A percentile compares a stretch with the other conserved stretches of the same genome.
Evolutionary conservation across 2,329 filamentous ascomycete genomes (phyloP).

Genomic region (Davidsoniella neocaledoniae): DNA sequence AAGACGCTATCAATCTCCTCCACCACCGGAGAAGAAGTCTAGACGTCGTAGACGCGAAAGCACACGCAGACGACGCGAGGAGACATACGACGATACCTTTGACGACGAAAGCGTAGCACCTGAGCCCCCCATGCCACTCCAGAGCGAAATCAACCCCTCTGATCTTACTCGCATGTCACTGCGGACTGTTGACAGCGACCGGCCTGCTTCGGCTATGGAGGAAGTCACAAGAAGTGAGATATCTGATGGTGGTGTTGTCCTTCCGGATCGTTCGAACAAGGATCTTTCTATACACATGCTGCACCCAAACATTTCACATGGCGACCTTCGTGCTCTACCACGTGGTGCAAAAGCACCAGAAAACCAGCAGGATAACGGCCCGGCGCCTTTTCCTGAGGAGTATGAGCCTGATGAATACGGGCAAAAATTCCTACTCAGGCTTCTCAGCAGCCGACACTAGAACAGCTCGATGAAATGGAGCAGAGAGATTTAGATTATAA

Average conservation of each 20-base stretch:
- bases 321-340: slow-evolving; percentile 38
- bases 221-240: slow-evolving; percentile 41
- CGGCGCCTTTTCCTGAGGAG: slow-evolving; percentile 25
- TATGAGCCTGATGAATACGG: slow-evolving; percentile 32
- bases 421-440: slow-evolving; percentile 21
- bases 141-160: slow-evolving; percentile 71
- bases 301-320: slow-evolving; percentile 46
- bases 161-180: slow-evolving; percentile 81
- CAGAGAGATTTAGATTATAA: slow-evolving; percentile 9
- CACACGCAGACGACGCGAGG: slow-evolving; percentile 18
- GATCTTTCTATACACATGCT: slow-evolving; percentile 38
- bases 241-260: slow-evolving; percentile 39
- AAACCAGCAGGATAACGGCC: slow-evolving; percentile 14
- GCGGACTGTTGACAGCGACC: slow-evolving; percentile 61
- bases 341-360: slow-evolving; percentile 18
- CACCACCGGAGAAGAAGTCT: slow-evolving; percentile 15
- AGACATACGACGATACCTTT: slow-evolving; percentile 29
- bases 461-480: slow-evolving; percentile 26
- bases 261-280: slow-evolving; percentile 1
- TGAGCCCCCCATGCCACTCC: slow-evolving; percentile 66
- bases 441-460: slow-evolving; percentile 20
- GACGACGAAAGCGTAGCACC: slow-evolving; percentile 38
- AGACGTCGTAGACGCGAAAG: slow-evolving; percentile 34
- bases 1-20: slow-evolving; percentile 12
- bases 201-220: slow-evolving; percentile 51